Evolutionary conservation across 2,329 filamentous ascomycete species (phyloP), one percentile per base, ranked within the genome.

Genomic region (Cryoendolithus antarcticus): DNA sequence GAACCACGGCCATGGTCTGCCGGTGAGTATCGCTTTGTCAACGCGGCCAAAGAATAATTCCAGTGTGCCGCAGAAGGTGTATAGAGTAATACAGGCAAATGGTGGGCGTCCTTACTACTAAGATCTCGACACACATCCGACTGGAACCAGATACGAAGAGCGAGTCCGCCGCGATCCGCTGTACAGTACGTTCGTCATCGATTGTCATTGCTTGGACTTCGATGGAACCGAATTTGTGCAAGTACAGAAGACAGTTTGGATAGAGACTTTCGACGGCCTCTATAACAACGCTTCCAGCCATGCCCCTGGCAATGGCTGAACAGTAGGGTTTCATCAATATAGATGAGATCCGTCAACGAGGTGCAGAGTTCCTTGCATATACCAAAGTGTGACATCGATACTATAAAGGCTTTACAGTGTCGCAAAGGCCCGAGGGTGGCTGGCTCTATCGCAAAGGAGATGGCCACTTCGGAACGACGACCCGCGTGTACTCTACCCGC

Each of bases 151-250:
- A 19, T 19, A 19, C 15, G 15, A 19, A 19, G 15, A 19, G 15
- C 15, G 15, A 19, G 15, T 19, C 15, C 15, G 15, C 15, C 15
- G 15, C 24, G 24, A 27, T 8, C 24, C 24, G 24, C 24, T 27
- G 7, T 27, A 27, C 24, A 27, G 24, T 8, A 27, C 35, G 3
- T 38, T 38, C 12, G 24, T 34, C 27, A 9, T 38, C 9, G 30
- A 38, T 15, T 38, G 37, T 11, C 33, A 33, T 13, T 33, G 28
- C 12, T 29, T 38, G 30, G 37, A 38, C 12, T 34, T 33, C 13
- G 37, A 38, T 21, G 37, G 37, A 7, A 27, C 28, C 7, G 24
- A 32, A 7, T 33, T 38, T 19, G 21, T 38, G 9, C 30, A 31
- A 21, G 37, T 38, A n/a, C 29, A 34, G 11, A 9, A 12, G 11